Conservation (phyloP, 768 basidiomycete genomes). For the Butyriboletus loyo region DNA sequence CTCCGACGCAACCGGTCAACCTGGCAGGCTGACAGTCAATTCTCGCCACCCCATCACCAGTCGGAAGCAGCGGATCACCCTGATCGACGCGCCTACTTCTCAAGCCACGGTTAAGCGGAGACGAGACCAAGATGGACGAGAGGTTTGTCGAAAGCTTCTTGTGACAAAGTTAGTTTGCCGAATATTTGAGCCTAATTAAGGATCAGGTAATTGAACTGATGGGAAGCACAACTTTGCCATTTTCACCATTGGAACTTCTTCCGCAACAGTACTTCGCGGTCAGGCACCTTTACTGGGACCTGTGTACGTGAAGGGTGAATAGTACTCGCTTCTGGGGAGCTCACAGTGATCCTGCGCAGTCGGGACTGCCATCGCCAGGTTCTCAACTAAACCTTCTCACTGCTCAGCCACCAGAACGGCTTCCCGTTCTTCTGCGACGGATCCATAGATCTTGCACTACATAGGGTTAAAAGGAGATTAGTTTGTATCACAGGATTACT, state of each 20-base stretch:
- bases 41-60: conserved; percentile 13
- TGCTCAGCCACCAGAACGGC: not conserved
- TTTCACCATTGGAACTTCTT: conserved; percentile 7
- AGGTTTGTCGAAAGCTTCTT: conserved; percentile 2
- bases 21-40: conserved; percentile 7
- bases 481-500: not conserved
- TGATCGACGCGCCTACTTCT: not conserved
- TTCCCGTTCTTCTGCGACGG: conserved; percentile 4
- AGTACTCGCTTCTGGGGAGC: not conserved
- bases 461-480: not conserved
- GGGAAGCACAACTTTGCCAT: conserved; percentile 15
- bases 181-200: conserved; percentile 16
- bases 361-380: not conserved
- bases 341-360: not conserved
- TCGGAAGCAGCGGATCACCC: conserved; percentile 7
- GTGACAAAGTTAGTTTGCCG: conserved; percentile 16
- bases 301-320: conserved; percentile 7
- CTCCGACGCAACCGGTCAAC: conserved; percentile 14
- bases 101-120: conserved; percentile 5
- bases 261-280: conserved; percentile 4
- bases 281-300: not conserved
- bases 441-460: not conserved
- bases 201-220: conserved; percentile 19
- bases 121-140: conserved; percentile 5
- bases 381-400: not conserved